Conservation (phyloP, 2,329 filamentous ascomycete species). For the Neocucurbitaria cava region DNA sequence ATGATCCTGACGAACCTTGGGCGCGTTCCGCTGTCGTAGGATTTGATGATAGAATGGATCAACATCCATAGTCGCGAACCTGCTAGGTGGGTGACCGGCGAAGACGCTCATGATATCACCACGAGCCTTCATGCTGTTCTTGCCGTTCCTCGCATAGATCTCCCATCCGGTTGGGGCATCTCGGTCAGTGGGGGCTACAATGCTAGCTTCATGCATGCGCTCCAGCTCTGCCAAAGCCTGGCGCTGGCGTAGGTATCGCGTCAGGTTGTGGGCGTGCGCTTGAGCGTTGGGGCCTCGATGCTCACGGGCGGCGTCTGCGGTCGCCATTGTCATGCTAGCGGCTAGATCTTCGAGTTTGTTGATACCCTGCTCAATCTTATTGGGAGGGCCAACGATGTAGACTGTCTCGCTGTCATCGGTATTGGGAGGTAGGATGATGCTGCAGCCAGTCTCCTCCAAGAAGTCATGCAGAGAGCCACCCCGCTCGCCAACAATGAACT, state of each 20-base stretch:
- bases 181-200: constrained; percentile 76
- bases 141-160: constrained; percentile 84
- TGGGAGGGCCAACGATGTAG: constrained; percentile 80
- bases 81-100: constrained; percentile 74
- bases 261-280: constrained; percentile 82
- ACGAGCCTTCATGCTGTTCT: constrained; percentile 79
- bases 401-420: constrained; percentile 82
- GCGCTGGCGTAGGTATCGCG: constrained; percentile 84
- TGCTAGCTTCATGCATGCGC: constrained; percentile 80
- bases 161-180: constrained; percentile 82
- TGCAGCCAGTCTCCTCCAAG: constrained; percentile 87
- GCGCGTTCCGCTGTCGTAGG: constrained; percentile 69
- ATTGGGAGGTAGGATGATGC: constrained; percentile 78
- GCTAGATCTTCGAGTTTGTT: constrained; percentile 89
- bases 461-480: constrained; percentile 85
- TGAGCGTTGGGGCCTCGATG: constrained; percentile 78
- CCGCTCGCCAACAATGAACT: constrained; percentile 90
- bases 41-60: constrained; percentile 83
- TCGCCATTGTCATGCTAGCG: constrained; percentile 82
- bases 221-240: constrained; percentile 84
- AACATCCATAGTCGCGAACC: constrained; percentile 71
- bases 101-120: constrained; percentile 78
- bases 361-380: constrained; percentile 75
- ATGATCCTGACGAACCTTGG: constrained; percentile 69
- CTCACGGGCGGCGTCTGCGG: constrained; percentile 81